These are phyloP conservation scores for Laburnicola sp. DNA, from an alignment of 2,329 filamentous ascomycete species.

Conservation along the genomic window DNA sequence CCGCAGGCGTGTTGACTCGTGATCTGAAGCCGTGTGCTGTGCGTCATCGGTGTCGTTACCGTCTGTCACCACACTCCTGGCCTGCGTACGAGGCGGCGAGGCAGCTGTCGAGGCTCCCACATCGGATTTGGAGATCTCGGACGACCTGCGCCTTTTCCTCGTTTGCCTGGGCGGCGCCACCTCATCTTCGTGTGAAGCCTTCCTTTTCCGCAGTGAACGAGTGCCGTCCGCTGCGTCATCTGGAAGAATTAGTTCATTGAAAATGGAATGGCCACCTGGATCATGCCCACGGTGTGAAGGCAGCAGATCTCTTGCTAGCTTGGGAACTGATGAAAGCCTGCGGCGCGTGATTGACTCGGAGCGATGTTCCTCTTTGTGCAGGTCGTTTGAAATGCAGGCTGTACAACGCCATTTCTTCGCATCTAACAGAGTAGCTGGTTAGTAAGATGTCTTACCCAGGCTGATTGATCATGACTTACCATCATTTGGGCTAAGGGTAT, in stretches of 20 bases:
- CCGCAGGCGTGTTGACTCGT: constrained; percentile 33
- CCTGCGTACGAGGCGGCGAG: constrained; percentile 34
- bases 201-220: constrained; percentile 79
- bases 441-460: constrained; percentile 15
- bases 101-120: constrained; percentile 31
- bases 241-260: constrained; percentile 71
- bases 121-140: constrained; percentile 39
- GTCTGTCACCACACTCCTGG: constrained; percentile 35
- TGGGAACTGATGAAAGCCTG: constrained; percentile 64
- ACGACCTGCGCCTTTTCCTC: constrained; percentile 49
- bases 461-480: constrained; percentile 55
- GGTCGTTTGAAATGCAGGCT: constrained; percentile 56
- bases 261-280: constrained; percentile 69
- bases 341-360: constrained; percentile 47
- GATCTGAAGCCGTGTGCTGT: constrained; percentile 34
- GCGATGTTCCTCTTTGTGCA: constrained; percentile 45
- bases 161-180: constrained; percentile 52
- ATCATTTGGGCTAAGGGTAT: constrained; percentile 63
- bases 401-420: constrained; percentile 65
- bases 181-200: constrained; percentile 72
- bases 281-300: constrained; percentile 68
- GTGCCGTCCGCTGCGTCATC: constrained; percentile 76
- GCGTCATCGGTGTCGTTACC: constrained; percentile 35
- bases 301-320: constrained; percentile 71
- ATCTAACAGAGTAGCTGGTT: constrained; percentile 48